Evolutionary conservation across 306 rosid species (phyloP), one percentile per base, ranked within the genome.

Genomic region (Sesbania bispinosa): DNA sequence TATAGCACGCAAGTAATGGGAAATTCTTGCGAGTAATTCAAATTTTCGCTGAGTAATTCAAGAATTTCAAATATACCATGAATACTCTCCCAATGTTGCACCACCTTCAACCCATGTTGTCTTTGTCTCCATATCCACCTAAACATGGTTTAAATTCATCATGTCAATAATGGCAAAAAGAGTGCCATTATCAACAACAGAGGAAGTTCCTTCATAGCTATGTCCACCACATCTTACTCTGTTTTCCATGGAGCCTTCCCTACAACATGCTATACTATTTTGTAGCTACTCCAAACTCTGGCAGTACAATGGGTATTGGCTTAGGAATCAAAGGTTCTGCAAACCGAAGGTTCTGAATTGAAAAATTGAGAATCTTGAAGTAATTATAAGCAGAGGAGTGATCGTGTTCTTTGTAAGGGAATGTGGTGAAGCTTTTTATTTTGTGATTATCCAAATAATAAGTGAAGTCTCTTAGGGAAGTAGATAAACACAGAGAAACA

Each of bases 21-120:
- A n/a, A n/a, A n/a, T n/a, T n/a, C n/a, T n/a, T n/a, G n/a, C n/a
- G n/a, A n/a, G n/a, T n/a, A n/a, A n/a, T n/a, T n/a, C n/a, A n/a
- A n/a, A n/a, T n/a, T n/a, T n/a, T n/a, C n/a, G n/a, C n/a, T n/a
- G n/a, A n/a, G n/a, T n/a, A n/a, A n/a, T n/a, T n/a, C n/a, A n/a
- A n/a, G n/a, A n/a, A n/a, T n/a, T n/a, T n/a, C n/a, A n/a, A n/a
- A n/a, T n/a, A n/a, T n/a, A n/a, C n/a, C n/a, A n/a, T n/a, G n/a
- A n/a, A n/a, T n/a, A n/a, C 66, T 90, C 89, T 27, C 97, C 95
- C 4, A 90, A 52, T 15, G 95, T 90, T 29, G 97, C 97, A 24
- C 97, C 97, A 43, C 95, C 89, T 83, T 90, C 89, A 47, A 90
- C 92, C 95, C 90, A 86, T 10, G 95, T 95, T 2, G 84, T 80